Base-by-base conservation (phyloP, 495 filamentous ascomycete species). In the Aspergillus saccharolyticus region DNA sequence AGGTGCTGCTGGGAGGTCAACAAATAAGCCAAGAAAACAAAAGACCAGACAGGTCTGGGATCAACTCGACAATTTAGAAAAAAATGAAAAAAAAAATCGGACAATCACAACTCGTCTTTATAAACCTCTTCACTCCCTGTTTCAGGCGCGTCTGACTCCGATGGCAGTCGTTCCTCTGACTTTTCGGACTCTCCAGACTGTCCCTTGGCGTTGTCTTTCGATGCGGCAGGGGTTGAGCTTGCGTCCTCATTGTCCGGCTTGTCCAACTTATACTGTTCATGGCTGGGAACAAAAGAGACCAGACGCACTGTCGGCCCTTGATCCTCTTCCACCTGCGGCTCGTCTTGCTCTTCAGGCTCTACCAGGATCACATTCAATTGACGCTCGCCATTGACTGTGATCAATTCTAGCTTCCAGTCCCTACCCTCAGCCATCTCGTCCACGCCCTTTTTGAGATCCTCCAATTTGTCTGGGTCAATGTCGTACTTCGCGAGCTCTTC, bases 401-500 rank as follows among this genome's bases (percentile, higher is more conserved):
- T 71, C 1, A 75, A 63, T 55, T 82, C 78, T 56, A 82, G 57
- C 8, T 66, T 74, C 78, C 78, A 82, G 19, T 75, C 73, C 24
- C 74, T 78, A 33, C 74, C 76, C 18, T 69, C 54, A 12, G 73
- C 69, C 63, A 71, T 52, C 48, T 70, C 69, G 60, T 72, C 74
- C 57, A 73, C 68, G 65, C 87, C 75, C 56, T 84, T 78, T 63
- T 77, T 80, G 56, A 91, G 71, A 55, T 78, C 74, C 53, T 91
- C 85, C 3, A 94, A 71, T 54, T 81, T 77, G 53, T 87, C 78
- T 8, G 82, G 80, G 58, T 87, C 83, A n/a, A 96, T 72, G 19
- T 87, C 82, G 57, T 89, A 72, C 62, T 86, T 83, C 64, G 83
- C 80, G 48, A 96, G 65, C 39, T 87, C 83, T 42, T 87, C 81